Base-by-base conservation (phyloP, 2,329 filamentous ascomycete species). In the Penicillium nordicum region DNA sequence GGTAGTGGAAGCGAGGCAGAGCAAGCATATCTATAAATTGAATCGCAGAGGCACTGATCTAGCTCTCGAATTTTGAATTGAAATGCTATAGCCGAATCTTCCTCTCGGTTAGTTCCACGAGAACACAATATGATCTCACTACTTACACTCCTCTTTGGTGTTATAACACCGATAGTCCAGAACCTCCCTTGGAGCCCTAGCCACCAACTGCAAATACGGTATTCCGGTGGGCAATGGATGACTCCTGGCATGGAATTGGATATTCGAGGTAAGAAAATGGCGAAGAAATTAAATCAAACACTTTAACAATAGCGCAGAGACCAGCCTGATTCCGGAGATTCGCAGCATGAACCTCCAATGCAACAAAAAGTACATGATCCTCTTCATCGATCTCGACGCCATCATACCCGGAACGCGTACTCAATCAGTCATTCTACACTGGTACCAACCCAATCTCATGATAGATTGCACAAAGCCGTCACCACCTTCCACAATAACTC, bases 361-460 rank as follows among this genome's bases (percentile, higher is more conserved):
- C 30, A 36, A 55, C 4, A 11, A 30, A 12, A 58, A 51, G 5
- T 69, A 69, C 23, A 50, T 65, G 1, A n/a, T 67, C 5, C 36
- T 70, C n/a, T 61, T 67, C 32, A 50, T 69, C 34, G 68, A 70
- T 37, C 54, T 65, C 1, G 67, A 70, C 43, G 68, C 61, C 2
- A 21, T 67, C 23, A 42, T 65, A 1, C 55, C 55, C 12, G 58
- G 43, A 14, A 53, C 53, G 0, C 37, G n/a, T 7, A 58, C 52
- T 9, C 51, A 60, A 12, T 67, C 64, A 5, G 57, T 65, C 1
- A 55, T 68, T 18, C 41, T 70, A 1, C 69, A 70, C 44, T 70
- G 68, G 66, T 69, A 68, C 34, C 66, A 70, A 18, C 55, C 65
- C 2, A 50, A 64, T 23, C 47, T 70, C 14, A 25, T 45, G 1